Conservation (phyloP, 352 stramenopile genomes). For the Globisporangium alternatum region DNA sequence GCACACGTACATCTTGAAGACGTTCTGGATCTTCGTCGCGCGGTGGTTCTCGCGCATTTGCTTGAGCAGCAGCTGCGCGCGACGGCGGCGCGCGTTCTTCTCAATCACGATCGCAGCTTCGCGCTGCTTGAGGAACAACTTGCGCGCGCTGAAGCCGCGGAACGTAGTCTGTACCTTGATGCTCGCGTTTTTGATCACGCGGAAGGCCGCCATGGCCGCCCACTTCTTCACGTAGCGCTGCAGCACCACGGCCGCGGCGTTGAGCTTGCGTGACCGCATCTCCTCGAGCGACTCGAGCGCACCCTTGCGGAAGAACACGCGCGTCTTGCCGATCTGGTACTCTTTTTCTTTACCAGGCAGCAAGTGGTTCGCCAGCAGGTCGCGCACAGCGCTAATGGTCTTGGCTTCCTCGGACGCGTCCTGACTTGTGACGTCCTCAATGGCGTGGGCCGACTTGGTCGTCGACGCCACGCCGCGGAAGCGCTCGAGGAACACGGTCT, state of each 20-base stretch:
- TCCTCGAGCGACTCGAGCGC: conserved; percentile 91
- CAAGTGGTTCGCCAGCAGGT: conserved; percentile 58
- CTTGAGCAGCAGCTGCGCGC: conserved; percentile 56
- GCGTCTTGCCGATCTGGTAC: conserved; percentile 90
- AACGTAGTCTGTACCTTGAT: conserved; percentile 61
- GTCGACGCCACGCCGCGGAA: conserved; percentile 63
- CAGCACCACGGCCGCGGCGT: conserved; percentile 73
- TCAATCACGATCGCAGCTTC: conserved; percentile 60
- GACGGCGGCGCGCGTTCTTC: conserved; percentile 55
- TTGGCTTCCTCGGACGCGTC: conserved; percentile 34
- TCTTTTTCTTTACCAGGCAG: conserved; percentile 56
- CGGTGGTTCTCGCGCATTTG: conserved; percentile 61
- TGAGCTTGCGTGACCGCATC: conserved; percentile 73
- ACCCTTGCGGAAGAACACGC: conserved; percentile 92
- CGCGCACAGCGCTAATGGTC: conserved; percentile 38
- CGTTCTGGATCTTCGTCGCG: conserved; percentile 80
- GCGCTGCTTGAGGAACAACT: conserved; percentile 64
- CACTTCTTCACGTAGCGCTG: conserved; percentile 84
- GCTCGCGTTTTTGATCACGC: conserved; percentile 46
- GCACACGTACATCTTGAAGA: conserved; percentile 81
- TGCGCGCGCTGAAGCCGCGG: conserved; percentile 39
- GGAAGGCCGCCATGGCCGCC: conserved; percentile 65
- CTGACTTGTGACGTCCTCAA: background rate
- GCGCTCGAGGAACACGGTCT: conserved; percentile 85
- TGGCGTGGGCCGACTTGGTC: conserved; percentile 5